Conservation (phyloP, 306 rosid genomes). For the Quercus aquifolioides region DNA sequence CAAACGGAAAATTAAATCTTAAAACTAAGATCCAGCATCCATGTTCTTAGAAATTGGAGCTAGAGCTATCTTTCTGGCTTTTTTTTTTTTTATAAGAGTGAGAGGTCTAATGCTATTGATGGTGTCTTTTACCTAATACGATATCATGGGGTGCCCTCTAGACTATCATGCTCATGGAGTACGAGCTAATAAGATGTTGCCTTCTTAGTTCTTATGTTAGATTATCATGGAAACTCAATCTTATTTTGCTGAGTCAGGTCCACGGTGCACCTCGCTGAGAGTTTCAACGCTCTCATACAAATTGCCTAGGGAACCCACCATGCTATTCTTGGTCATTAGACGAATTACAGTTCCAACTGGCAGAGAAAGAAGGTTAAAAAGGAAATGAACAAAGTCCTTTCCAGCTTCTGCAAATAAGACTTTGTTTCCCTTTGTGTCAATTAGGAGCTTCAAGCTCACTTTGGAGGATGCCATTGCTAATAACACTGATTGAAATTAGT, state of each 20-base stretch:
- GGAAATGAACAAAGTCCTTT: not conserved
- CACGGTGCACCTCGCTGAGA: too few relatives aligned
- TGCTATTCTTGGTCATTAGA: too few relatives aligned
- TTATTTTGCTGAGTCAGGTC: too few relatives aligned
- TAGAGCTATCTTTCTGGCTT: not conserved
- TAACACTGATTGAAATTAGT: too few relatives aligned
- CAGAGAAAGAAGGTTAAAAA: not conserved
- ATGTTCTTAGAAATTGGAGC: constrained; percentile 2
- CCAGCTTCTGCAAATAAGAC: not conserved
- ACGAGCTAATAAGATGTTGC: not conserved
- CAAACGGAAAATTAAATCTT: not conserved
- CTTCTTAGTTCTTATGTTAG: not conserved
- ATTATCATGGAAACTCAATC: not conserved
- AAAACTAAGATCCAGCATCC: not conserved
- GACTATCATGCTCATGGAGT: not conserved
- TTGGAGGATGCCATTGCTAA: not conserved
- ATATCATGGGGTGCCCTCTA: not conserved
- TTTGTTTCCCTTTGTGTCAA: not conserved
- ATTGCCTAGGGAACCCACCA: too few relatives aligned
- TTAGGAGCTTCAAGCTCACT: not conserved
- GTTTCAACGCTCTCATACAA: too few relatives aligned
- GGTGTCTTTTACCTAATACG: not conserved
- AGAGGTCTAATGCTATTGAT: not conserved
- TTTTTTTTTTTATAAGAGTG: not conserved
- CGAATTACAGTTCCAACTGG: not conserved